Evolutionary conservation across 2,329 filamentous ascomycete genomes (phyloP).

Genomic region (Lasiodiplodia sp.): DNA sequence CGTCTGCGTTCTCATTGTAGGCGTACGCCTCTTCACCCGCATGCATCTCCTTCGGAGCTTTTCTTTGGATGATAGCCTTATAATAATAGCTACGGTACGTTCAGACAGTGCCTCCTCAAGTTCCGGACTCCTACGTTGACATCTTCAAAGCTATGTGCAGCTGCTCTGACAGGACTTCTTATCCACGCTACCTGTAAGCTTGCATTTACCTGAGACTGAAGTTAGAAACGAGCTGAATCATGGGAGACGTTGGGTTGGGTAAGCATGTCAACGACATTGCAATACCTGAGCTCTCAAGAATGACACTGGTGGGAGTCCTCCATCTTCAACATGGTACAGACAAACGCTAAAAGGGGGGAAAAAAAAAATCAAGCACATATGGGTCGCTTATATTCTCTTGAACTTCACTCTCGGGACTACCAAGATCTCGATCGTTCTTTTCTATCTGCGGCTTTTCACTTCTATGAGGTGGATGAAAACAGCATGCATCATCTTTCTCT

Average conservation of each 20-base stretch:
- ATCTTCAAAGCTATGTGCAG: background rate
- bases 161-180: background rate
- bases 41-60: background rate
- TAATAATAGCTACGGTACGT: background rate
- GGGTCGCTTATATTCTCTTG: slow-evolving; percentile 37
- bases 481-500: slow-evolving; percentile 58
- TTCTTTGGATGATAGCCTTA: background rate
- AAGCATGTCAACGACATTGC: background rate
- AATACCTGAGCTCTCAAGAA: background rate
- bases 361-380: background rate
- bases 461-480: slow-evolving; percentile 55
- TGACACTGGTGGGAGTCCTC: background rate
- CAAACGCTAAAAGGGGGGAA: background rate
- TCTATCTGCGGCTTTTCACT: slow-evolving; percentile 63
- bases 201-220: background rate
- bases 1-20: background rate
- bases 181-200: background rate
- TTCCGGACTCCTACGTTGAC: background rate
- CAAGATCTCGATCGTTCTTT: slow-evolving; percentile 60
- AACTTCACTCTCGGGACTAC: slow-evolving; percentile 64
- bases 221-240: background rate
- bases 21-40: slow-evolving; percentile 2
- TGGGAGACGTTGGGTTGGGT: background rate
- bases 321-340: background rate
- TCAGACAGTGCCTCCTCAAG: background rate